phyloP scores from a whole-genome alignment of 257 asterid species.

The Solanum lignicaule region DNA sequence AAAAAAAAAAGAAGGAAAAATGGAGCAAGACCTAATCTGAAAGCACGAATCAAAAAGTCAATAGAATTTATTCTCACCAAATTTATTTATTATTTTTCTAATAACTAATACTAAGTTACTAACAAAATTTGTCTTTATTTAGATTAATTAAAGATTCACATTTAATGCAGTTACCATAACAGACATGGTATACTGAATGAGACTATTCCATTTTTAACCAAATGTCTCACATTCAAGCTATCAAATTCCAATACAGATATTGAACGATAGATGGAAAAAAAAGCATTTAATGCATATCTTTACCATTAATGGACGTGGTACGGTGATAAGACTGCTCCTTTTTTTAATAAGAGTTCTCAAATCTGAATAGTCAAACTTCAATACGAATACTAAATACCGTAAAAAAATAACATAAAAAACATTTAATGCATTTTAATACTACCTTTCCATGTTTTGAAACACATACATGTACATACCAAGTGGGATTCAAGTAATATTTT shows the following conservation, averaged over 20 bases:
- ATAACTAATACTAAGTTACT: background rate
- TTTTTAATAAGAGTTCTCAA: too few species aligned
- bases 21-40: background rate
- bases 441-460: background rate
- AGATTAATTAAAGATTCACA: background rate
- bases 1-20: background rate
- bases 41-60: background rate
- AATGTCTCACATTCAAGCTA: background rate
- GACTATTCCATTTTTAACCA: background rate
- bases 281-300: too few species aligned
- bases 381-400: rapidly evolving
- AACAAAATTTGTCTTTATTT: background rate
- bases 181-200: too few species aligned
- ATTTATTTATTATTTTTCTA: background rate
- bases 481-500: background rate
- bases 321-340: rapidly evolving
- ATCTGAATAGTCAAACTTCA: too few species aligned
- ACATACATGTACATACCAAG: background rate
- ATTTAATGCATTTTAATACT: background rate
- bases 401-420: too few species aligned
- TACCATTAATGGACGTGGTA: too few species aligned
- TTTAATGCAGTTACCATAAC: background rate
- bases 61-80: background rate
- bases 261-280: too few species aligned
- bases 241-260: too few species aligned